These are phyloP conservation scores for Colletotrichum truncatum DNA, from an alignment of 2,329 filamentous ascomycete species.

Conservation along the genomic window DNA sequence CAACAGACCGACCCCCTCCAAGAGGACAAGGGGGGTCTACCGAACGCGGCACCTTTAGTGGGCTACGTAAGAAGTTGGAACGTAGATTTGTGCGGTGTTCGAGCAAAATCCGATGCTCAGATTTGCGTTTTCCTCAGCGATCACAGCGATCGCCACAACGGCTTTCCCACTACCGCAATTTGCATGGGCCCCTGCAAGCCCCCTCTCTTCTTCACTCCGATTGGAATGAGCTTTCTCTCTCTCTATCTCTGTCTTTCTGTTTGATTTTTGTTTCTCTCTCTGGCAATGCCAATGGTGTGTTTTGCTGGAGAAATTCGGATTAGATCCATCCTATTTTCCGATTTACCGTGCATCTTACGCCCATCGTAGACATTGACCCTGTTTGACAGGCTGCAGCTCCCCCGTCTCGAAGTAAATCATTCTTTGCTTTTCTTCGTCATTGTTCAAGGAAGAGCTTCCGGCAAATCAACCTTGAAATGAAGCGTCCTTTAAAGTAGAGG, in stretches of 20 bases:
- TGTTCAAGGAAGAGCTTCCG: not conserved
- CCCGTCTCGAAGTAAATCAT: not conserved
- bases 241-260: not conserved
- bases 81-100: not conserved
- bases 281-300: not conserved
- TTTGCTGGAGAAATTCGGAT: not conserved
- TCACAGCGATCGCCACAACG: slow-evolving; percentile 26
- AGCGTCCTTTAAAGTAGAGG: no score
- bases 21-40: not conserved
- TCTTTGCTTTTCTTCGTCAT: not conserved
- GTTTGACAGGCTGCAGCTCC: not conserved
- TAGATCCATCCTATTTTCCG: not conserved
- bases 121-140: slow-evolving; percentile 21
- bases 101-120: slow-evolving; percentile 28
- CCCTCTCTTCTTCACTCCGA: not conserved
- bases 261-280: not conserved
- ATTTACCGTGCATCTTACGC: not conserved
- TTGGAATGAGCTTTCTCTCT: not conserved
- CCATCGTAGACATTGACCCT: not conserved
- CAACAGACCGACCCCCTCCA: not conserved
- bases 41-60: not conserved
- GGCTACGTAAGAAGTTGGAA: not conserved
- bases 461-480: no score
- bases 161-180: slow-evolving; percentile 20
- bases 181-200: slow-evolving; percentile 3